These are phyloP conservation scores for Penicillium cosmopolitanum DNA, from an alignment of 495 filamentous ascomycete genomes.

Conservation along the genomic window DNA sequence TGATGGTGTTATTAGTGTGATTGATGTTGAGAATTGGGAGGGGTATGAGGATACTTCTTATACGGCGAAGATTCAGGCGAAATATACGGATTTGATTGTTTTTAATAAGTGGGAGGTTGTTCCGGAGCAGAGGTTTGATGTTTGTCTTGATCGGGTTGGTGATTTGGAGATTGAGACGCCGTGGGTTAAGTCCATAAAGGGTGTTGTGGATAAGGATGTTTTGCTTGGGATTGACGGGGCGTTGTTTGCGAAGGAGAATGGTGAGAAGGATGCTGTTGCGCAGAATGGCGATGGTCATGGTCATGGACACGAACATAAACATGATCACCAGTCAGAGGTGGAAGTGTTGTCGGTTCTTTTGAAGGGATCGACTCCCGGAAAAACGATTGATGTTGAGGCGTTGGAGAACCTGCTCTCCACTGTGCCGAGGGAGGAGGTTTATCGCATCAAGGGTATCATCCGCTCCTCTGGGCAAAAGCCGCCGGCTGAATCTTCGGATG, in stretches of 20 bases:
- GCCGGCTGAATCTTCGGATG: constrained; percentile 62
- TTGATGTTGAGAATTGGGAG: constrained; percentile 97
- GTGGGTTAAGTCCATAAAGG: constrained; percentile 78
- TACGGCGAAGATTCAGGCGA: constrained; percentile 82
- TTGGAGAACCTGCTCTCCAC: constrained; percentile 67
- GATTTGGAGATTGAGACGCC: constrained; percentile 83
- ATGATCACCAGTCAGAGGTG: constrained; percentile 78
- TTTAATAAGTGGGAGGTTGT: constrained; percentile 94
- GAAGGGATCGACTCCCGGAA: constrained; percentile 33
- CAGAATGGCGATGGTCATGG: constrained; percentile 9
- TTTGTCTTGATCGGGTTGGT: constrained; percentile 79
- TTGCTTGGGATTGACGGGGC: constrained; percentile 87
- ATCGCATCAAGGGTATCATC: constrained; percentile 91
- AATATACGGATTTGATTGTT: constrained; percentile 90
- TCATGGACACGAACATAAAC: constrained; percentile 25
- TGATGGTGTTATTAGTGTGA: constrained; percentile 89
- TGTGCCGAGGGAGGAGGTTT: constrained; percentile 88
- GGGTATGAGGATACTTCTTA: constrained; percentile 92
- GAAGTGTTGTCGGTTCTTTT: constrained; percentile 84
- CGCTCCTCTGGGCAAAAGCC: constrained; percentile 52
- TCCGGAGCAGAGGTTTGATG: constrained; percentile 73
- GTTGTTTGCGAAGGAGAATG: constrained; percentile 61
- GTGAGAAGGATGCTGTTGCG: constrained; percentile 8
- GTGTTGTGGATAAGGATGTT: constrained; percentile 73
- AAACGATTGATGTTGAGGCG: constrained; percentile 64